Conservation (phyloP, 352 stramenopile genomes). For the Phytophthora nicotianae region DNA sequence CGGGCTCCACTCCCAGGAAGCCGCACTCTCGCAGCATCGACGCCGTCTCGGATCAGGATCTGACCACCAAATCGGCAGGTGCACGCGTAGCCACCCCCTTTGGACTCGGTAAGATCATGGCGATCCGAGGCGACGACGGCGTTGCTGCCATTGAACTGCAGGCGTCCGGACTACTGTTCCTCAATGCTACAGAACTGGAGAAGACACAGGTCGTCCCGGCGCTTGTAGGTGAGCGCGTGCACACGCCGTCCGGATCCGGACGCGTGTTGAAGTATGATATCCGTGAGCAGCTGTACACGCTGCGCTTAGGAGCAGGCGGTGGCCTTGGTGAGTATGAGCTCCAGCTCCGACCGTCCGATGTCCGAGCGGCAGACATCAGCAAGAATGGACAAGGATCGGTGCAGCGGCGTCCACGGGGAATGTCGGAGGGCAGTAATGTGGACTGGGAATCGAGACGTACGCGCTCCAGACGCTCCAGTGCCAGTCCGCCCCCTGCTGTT, state of each 20-base stretch:
- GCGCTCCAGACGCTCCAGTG: conserved; percentile 17
- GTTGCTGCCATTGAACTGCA: conserved; percentile 61
- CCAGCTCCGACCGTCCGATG: conserved; percentile 43
- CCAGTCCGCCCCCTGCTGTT: conserved; percentile 17
- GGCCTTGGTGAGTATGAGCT: conserved; percentile 46
- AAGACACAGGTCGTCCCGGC: conserved; percentile 61
- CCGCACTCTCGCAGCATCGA: conserved; percentile 44
- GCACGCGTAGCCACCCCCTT: conserved; percentile 66
- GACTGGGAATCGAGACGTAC: conserved; percentile 26
- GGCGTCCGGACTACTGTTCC: conserved; percentile 33
- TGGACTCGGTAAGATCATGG: conserved; percentile 65
- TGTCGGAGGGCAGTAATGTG: conserved; percentile 30
- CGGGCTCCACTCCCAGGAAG: conserved; percentile 24
- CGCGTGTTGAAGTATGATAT: conserved; percentile 58
- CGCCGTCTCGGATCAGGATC: conserved; percentile 49
- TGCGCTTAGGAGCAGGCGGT: conserved; percentile 41
- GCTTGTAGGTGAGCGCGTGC: conserved; percentile 59
- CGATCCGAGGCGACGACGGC: conserved; percentile 53
- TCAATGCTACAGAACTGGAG: conserved; percentile 41
- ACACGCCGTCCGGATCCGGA: conserved; percentile 61
- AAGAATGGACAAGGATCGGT: conserved; percentile 21
- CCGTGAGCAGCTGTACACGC: conserved; percentile 55
- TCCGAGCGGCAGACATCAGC: conserved; percentile 37
- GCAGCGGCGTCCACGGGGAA: conserved; percentile 36
- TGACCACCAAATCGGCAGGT: conserved; percentile 41